phyloP scores from a whole-genome alignment of 1,284 basidiomycete genomes.

The Irpex sp. region DNA sequence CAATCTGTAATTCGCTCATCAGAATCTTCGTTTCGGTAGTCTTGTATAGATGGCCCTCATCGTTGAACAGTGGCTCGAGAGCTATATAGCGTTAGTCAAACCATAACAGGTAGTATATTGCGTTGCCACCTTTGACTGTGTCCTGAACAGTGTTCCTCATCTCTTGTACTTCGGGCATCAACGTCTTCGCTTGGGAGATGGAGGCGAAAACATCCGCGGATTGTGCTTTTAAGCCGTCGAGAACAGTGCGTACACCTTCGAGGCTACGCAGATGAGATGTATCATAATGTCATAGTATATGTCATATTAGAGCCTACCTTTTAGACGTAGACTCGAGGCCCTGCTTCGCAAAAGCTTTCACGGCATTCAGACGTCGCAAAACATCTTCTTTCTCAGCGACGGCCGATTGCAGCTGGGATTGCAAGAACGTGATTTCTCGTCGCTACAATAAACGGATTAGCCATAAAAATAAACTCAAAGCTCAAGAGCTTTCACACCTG shows the following conservation, averaged over 20 bases:
- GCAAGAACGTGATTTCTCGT: slow-evolving; percentile 23
- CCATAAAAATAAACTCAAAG: neutral
- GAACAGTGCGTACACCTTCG: slow-evolving; percentile 16
- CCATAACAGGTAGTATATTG: neutral
- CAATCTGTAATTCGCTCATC: slow-evolving; percentile 24
- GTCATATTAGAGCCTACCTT: slow-evolving; percentile 15
- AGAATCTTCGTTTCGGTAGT: slow-evolving; percentile 20
- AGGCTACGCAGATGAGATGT: slow-evolving; percentile 18
- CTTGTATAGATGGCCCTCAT: slow-evolving; percentile 21
- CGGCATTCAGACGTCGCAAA: slow-evolving; percentile 20
- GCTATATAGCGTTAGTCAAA: slow-evolving; percentile 12
- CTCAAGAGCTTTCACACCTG: slow-evolving; percentile 15
- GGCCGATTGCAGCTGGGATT: slow-evolving; percentile 19
- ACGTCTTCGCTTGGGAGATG: slow-evolving; percentile 21
- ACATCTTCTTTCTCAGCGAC: slow-evolving; percentile 25
- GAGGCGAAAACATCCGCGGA: slow-evolving; percentile 26
- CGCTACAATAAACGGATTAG: slow-evolving; percentile 14
- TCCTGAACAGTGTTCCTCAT: slow-evolving; percentile 22
- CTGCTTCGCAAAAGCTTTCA: slow-evolving; percentile 26
- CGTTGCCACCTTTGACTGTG: slow-evolving; percentile 21
- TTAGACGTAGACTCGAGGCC: slow-evolving; percentile 23
- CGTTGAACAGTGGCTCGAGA: slow-evolving; percentile 26
- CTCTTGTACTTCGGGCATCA: slow-evolving; percentile 25
- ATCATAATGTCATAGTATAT: neutral
- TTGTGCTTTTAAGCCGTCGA: slow-evolving; percentile 26